A percentile compares a stretch with the other conserved stretches of the same genome.
Conservation (phyloP, 148 eudicot species). For the Beta vulgaris region DNA sequence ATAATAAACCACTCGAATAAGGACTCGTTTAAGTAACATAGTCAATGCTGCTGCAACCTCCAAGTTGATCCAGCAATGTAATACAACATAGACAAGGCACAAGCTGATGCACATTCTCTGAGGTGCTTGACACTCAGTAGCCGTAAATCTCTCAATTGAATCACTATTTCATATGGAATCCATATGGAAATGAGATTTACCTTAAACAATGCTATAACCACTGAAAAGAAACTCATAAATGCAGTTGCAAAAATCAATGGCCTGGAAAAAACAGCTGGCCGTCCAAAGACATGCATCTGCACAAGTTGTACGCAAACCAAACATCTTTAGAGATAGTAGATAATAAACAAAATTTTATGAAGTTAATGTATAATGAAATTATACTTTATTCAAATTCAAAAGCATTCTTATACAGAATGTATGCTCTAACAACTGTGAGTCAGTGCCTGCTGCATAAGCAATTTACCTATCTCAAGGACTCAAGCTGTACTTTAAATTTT, state of each 20-base stretch:
- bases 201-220: slow-evolving; percentile 95
- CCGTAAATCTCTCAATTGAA: not conserved
- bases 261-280: slow-evolving; percentile 72
- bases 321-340: not conserved
- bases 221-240: slow-evolving; percentile 99
- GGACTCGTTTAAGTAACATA: not conserved
- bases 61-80: no score
- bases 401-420: not conserved
- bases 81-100: no score
- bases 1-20: not conserved
- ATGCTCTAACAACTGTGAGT: not conserved
- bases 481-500: not conserved
- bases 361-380: not conserved
- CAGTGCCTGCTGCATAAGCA: not conserved
- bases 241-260: slow-evolving; percentile 93
- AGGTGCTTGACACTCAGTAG: not conserved
- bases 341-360: not conserved
- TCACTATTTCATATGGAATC: not conserved
- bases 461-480: no score
- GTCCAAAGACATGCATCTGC: slow-evolving; percentile 75
- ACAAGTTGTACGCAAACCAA: slow-evolving; percentile 23
- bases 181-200: slow-evolving; percentile 33
- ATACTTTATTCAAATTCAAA: not conserved
- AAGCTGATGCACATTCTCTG: not conserved
- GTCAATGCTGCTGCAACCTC: not conserved